These are phyloP conservation scores for Pythium dissimile DNA, from an alignment of 352 stramenopile genomes.

Conservation along the genomic window DNA sequence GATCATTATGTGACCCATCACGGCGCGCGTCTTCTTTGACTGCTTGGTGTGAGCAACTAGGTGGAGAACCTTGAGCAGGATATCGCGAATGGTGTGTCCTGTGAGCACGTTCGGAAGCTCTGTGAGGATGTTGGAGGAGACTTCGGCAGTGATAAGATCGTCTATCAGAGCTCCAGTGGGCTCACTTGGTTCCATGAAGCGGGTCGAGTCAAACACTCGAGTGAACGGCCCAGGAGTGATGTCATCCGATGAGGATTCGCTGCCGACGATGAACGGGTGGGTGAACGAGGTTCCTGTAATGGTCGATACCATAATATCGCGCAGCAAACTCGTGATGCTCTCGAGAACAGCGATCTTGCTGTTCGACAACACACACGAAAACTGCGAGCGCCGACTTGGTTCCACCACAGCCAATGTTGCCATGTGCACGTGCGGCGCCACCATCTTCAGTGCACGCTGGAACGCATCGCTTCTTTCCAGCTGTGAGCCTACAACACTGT, in stretches of 20 bases:
- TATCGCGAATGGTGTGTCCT: slow-evolving; percentile 59
- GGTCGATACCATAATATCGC: slow-evolving; percentile 64
- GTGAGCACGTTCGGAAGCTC: slow-evolving; percentile 59
- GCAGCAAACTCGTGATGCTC: slow-evolving; percentile 53
- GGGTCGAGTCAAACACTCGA: slow-evolving; percentile 13
- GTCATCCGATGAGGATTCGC: background rate
- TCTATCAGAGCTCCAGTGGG: background rate
- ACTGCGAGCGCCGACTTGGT: slow-evolving; percentile 30
- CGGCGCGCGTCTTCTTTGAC: slow-evolving; percentile 34
- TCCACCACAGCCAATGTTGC: slow-evolving; percentile 47
- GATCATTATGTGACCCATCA: slow-evolving; percentile 45
- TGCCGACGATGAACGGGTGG: slow-evolving; percentile 19
- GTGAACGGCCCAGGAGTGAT: slow-evolving; percentile 3
- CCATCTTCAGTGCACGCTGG: slow-evolving; percentile 34
- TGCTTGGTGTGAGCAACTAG: slow-evolving; percentile 69
- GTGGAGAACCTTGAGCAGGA: slow-evolving; percentile 65
- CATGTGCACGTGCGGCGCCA: slow-evolving; percentile 41
- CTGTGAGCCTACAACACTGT: slow-evolving; percentile 8
- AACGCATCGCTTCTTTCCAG: slow-evolving; percentile 31
- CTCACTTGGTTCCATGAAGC: slow-evolving; percentile 1
- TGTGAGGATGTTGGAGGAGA: slow-evolving; percentile 41
- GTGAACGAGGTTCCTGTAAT: slow-evolving; percentile 33
- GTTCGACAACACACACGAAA: slow-evolving; percentile 30
- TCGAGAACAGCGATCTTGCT: slow-evolving; percentile 54
- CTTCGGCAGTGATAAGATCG: background rate